Evolutionary conservation across 202 grass and related monocot genomes (phyloP).

Genomic region (Setaria italica): DNA sequence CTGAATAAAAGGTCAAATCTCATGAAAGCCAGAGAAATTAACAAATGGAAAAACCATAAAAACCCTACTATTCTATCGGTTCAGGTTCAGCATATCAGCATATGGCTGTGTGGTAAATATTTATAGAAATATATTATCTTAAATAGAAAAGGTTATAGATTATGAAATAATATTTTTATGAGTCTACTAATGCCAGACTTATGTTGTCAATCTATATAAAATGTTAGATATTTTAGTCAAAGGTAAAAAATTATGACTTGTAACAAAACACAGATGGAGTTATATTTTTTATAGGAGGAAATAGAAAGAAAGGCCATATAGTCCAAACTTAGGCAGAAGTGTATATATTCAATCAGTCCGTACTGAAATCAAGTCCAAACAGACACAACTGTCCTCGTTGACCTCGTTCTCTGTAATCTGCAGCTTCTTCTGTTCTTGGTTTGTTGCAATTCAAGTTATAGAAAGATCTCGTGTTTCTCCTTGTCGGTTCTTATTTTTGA

Average conservation of each 20-base stretch:
- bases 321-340: neutral
- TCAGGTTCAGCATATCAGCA: neutral
- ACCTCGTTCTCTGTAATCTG: constrained; percentile 23
- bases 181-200: too few species aligned
- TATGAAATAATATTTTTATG: neutral
- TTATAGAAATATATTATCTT: too few species aligned
- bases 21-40: neutral
- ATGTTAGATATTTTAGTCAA: neutral
- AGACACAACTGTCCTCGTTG: constrained; percentile 16
- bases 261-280: neutral
- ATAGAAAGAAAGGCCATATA: neutral
- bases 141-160: neutral
- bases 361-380: neutral
- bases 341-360: neutral
- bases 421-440: neutral
- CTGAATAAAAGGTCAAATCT: neutral
- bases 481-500: too few species aligned
- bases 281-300: neutral
- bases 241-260: neutral
- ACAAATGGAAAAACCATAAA: neutral
- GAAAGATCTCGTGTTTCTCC: constrained; percentile 1
- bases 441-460: neutral
- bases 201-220: neutral
- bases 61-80: neutral
- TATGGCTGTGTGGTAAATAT: too few species aligned